These are phyloP conservation scores for Gossypium longicalyx DNA, from an alignment of 345 rosid species.

Conservation along the genomic window DNA sequence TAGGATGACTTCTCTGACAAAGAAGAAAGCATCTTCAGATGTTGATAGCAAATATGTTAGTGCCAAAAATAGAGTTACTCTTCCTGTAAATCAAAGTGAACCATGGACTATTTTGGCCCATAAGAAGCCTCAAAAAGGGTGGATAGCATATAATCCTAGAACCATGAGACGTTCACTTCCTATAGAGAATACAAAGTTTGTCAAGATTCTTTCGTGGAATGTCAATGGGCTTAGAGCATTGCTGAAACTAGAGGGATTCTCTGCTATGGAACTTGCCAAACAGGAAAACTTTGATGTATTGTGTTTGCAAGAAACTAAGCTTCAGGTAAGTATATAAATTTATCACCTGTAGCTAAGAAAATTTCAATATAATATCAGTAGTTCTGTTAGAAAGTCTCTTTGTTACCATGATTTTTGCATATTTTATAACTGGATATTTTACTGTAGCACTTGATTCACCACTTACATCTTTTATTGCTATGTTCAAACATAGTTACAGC, in stretches of 20 bases:
- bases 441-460: neutral
- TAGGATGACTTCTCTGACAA: slow-evolving; percentile 21
- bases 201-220: slow-evolving; percentile 89
- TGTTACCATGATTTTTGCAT: neutral
- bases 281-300: slow-evolving; percentile 77
- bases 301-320: slow-evolving; percentile 94
- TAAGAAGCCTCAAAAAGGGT: slow-evolving; percentile 86
- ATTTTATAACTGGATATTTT: neutral
- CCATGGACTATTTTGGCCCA: slow-evolving; percentile 89
- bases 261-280: slow-evolving; percentile 75
- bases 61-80: slow-evolving; percentile 17
- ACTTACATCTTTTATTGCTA: neutral
- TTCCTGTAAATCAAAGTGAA: slow-evolving; percentile 38
- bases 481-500: neutral
- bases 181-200: slow-evolving; percentile 35
- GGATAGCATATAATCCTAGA: slow-evolving; percentile 78
- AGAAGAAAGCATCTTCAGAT: slow-evolving; percentile 33
- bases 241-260: slow-evolving; percentile 63
- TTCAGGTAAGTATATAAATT: slow-evolving; percentile 50
- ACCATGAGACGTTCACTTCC: slow-evolving; percentile 69
- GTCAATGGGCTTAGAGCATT: slow-evolving; percentile 90
- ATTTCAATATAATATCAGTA: neutral
- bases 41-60: slow-evolving; percentile 22
- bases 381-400: neutral
- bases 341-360: neutral